Percentiles rank a stretch among this genome's conserved stretches.
Evolutionary conservation across 1,284 basidiomycete species (phyloP).

Genomic region (Trichosporon faecale): DNA sequence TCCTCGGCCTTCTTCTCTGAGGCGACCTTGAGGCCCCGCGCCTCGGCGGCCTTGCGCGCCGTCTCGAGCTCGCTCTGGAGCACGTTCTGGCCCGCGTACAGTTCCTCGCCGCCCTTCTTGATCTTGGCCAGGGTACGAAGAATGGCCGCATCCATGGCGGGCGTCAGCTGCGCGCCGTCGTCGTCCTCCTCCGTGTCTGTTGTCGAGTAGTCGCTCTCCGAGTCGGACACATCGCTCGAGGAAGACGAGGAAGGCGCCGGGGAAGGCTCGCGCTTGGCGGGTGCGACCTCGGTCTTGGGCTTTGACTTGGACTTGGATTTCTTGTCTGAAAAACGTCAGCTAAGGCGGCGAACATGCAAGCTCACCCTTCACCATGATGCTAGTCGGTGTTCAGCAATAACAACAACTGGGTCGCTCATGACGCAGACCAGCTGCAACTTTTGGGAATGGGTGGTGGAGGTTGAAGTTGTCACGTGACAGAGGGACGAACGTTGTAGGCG

Average conservation of each 20-base stretch:
- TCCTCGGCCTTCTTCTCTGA: constrained; percentile 22
- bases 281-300: background rate
- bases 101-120: constrained; percentile 69
- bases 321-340: background rate
- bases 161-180: constrained; percentile 91
- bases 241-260: constrained; percentile 9
- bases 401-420: background rate
- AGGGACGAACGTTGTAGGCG: background rate
- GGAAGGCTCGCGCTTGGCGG: constrained; percentile 16
- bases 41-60: constrained; percentile 37
- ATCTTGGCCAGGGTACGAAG: constrained; percentile 86
- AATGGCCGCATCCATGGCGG: constrained; percentile 91
- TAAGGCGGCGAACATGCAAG: background rate
- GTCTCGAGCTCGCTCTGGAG: constrained; percentile 64
- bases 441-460: constrained; percentile 17
- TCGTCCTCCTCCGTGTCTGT: constrained; percentile 83
- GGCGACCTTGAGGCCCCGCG: constrained; percentile 27
- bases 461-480: background rate
- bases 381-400: background rate
- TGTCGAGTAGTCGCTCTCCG: constrained; percentile 35
- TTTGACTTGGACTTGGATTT: constrained; percentile 8
- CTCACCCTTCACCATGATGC: constrained; percentile 18
- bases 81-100: constrained; percentile 64
- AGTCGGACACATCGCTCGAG: constrained; percentile 22
- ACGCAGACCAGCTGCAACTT: constrained; percentile 16